phyloP scores from a whole-genome alignment of 164 flowering plant species.

The Umbilicus rupestris region DNA sequence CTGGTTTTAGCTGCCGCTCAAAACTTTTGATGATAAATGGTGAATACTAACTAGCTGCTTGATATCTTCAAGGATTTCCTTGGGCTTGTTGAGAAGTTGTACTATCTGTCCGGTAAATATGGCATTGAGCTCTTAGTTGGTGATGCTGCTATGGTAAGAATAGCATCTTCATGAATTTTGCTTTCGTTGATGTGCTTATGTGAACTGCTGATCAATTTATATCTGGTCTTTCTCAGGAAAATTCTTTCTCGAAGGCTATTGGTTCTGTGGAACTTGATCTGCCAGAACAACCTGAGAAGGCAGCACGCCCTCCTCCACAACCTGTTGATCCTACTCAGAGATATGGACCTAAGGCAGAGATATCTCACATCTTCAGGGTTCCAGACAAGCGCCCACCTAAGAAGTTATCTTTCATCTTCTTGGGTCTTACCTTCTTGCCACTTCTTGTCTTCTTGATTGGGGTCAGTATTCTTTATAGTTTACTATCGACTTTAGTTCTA shows the following conservation, averaged over 20 bases:
- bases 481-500: neutral
- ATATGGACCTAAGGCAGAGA: slow-evolving; percentile 82
- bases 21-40: neutral
- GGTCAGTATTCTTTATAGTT: slow-evolving; percentile 36
- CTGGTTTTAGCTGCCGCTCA: neutral
- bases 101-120: slow-evolving; percentile 88
- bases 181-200: neutral
- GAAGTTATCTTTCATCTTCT: slow-evolving; percentile 74
- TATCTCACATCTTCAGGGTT: slow-evolving; percentile 71
- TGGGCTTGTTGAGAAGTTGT: slow-evolving; percentile 86
- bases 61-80: slow-evolving; percentile 65
- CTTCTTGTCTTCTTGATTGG: slow-evolving; percentile 71
- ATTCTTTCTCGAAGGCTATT: slow-evolving; percentile 58
- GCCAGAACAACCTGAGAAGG: slow-evolving; percentile 94
- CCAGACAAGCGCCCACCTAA: slow-evolving; percentile 84
- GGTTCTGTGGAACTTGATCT: slow-evolving; percentile 84
- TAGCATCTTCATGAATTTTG: neutral
- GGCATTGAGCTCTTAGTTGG: slow-evolving; percentile 83
- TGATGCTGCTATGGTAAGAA: slow-evolving; percentile 81
- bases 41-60: slow-evolving; percentile 6
- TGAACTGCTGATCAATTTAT: slow-evolving; percentile 4
- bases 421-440: slow-evolving; percentile 67
- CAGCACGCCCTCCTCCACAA: slow-evolving; percentile 66
- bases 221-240: slow-evolving; percentile 51
- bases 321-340: slow-evolving; percentile 57